phyloP scores from a whole-genome alignment of 2,329 filamentous ascomycete genomes.

The Emydomyces testavorans region DNA sequence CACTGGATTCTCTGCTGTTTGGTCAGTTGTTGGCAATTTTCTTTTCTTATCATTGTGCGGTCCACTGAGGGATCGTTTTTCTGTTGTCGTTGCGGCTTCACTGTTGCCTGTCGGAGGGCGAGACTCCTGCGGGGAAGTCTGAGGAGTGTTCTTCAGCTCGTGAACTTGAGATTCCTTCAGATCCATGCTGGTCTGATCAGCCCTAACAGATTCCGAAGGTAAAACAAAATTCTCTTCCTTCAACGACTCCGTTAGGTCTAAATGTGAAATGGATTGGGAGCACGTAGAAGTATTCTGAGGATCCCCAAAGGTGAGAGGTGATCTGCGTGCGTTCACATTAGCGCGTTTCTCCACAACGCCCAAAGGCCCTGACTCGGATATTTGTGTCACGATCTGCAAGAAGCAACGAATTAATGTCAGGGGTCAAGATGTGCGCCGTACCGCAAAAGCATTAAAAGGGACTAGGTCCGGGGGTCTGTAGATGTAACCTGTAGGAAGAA shows the following conservation, averaged over 20 bases:
- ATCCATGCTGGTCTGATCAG: neutral
- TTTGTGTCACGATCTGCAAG: neutral
- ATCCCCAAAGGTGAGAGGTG: neutral
- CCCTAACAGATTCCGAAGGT: neutral
- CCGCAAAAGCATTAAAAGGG: too few relatives aligned
- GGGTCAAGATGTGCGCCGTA: too few relatives aligned
- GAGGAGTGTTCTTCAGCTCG: neutral
- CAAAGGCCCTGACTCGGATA: neutral
- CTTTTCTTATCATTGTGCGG: constrained; percentile 2
- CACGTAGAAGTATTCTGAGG: neutral
- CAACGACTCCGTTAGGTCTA: neutral
- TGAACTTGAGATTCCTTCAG: neutral
- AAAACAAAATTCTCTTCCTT: neutral
- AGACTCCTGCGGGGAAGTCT: neutral
- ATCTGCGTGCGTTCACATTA: neutral
- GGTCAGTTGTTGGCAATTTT: neutral
- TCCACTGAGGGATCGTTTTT: neutral
- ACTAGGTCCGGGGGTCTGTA: too few relatives aligned
- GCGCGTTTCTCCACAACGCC: neutral
- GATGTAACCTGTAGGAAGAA: neutral
- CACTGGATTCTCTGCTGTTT: constrained; percentile 12
- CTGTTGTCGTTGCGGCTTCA: neutral
- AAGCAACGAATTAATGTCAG: neutral
- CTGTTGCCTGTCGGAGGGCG: neutral
- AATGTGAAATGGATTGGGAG: neutral